These are phyloP conservation scores for Neonectria sp. DNA, from an alignment of 2,329 filamentous ascomycete genomes.

Conservation along the genomic window DNA sequence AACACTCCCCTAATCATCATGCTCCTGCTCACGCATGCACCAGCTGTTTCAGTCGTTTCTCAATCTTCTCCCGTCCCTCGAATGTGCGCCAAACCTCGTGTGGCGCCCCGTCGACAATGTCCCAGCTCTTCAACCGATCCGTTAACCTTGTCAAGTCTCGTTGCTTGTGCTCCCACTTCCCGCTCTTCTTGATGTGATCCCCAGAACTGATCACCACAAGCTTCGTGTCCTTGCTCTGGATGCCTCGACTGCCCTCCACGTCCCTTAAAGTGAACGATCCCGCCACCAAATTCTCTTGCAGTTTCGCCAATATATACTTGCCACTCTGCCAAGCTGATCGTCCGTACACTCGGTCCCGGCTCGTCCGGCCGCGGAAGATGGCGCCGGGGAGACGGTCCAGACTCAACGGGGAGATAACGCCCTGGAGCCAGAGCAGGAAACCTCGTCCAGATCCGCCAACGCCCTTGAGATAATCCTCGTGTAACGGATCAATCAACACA, in stretches of 20 bases:
- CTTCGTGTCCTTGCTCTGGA: conserved; percentile 83
- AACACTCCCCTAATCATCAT: neutral
- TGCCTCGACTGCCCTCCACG: conserved; percentile 81
- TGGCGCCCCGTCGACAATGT: conserved; percentile 86
- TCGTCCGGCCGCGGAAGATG: conserved; percentile 83
- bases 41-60: conserved; percentile 82
- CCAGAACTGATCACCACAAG: conserved; percentile 89
- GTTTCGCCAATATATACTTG: conserved; percentile 88
- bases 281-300: conserved; percentile 94
- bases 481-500: conserved; percentile 88
- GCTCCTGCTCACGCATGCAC: conserved; percentile 57
- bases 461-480: conserved; percentile 85
- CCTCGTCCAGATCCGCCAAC: conserved; percentile 79
- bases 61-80: conserved; percentile 81
- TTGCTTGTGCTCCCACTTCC: conserved; percentile 87
- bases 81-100: conserved; percentile 88
- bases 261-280: conserved; percentile 88
- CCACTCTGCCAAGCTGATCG: conserved; percentile 83
- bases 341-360: conserved; percentile 89
- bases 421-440: conserved; percentile 89
- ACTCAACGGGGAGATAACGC: conserved; percentile 89
- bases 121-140: conserved; percentile 84
- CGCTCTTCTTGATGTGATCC: conserved; percentile 74
- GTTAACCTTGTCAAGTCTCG: conserved; percentile 87
- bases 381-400: conserved; percentile 85